phyloP scores from a whole-genome alignment of 441 rosid species.

The Populus hybrid region DNA sequence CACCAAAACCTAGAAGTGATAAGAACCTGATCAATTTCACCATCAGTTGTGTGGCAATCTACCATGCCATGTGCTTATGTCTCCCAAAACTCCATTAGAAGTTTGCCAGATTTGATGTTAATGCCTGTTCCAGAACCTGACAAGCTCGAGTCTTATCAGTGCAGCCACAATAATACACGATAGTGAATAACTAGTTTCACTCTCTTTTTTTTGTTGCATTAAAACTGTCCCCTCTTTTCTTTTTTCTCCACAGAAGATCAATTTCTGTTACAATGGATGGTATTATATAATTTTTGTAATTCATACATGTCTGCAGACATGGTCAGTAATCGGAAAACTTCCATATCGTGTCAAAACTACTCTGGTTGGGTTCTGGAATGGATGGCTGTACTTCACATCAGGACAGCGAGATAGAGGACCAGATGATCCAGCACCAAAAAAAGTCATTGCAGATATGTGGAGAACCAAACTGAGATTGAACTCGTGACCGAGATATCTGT shows the following conservation, averaged over 20 bases:
- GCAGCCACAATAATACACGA: background rate
- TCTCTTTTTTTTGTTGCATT: background rate
- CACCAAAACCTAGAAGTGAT: background rate
- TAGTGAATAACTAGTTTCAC: background rate
- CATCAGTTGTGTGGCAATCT: background rate
- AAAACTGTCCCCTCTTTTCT: background rate
- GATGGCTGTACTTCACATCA: conserved; percentile 82
- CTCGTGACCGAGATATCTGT: conserved; percentile 8
- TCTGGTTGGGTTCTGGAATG: conserved; percentile 76
- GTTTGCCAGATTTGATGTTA: background rate
- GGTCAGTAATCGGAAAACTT: conserved; percentile 85
- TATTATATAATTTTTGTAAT: background rate
- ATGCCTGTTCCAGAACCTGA: background rate
- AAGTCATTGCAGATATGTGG: conserved; percentile 87
- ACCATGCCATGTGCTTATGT: background rate
- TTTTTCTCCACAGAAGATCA: background rate
- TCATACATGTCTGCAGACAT: conserved; percentile 49
- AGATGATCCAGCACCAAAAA: conserved; percentile 69
- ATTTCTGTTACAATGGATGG: background rate
- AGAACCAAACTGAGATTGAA: conserved; percentile 76
- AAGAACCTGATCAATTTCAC: background rate
- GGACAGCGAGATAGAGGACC: conserved; percentile 97
- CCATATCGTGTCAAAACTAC: conserved; percentile 94
- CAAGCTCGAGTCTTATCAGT: background rate
- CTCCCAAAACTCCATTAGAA: background rate